Evolutionary conservation across 1,284 basidiomycete genomes (phyloP).

Genomic region (Phellinidium pouzarii): DNA sequence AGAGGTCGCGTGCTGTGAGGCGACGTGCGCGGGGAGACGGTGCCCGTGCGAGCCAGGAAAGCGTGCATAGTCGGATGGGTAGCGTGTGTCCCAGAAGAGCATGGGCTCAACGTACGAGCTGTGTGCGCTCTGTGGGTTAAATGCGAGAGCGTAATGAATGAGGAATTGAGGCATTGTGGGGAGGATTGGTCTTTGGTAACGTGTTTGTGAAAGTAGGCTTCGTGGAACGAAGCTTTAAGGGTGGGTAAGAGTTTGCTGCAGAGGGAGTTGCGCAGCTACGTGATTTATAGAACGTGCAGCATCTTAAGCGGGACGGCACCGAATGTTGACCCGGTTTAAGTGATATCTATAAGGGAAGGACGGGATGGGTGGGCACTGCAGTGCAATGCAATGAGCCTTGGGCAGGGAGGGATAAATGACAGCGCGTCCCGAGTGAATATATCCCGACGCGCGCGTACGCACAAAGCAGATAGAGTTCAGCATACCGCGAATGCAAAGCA

Average conservation of each 20-base stretch:
- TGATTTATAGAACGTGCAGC: too few species aligned
- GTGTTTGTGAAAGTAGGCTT: not conserved
- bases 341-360: not conserved
- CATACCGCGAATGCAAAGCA: not conserved
- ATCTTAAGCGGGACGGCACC: too few species aligned
- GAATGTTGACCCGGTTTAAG: too few species aligned
- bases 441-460: not conserved
- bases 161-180: slow-evolving; percentile 16
- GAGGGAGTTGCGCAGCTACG: too few species aligned
- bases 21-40: slow-evolving; percentile 28
- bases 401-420: not conserved
- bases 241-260: not conserved
- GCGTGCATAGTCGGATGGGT: slow-evolving; percentile 30
- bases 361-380: too few species aligned
- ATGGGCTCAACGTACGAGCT: slow-evolving; percentile 10
- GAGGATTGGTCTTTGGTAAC: not conserved
- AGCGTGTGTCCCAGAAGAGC: slow-evolving; percentile 44
- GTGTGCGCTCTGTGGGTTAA: slow-evolving; percentile 16
- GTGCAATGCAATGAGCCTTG: too few species aligned
- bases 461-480: not conserved
- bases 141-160: slow-evolving; percentile 16
- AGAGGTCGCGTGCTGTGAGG: slow-evolving; percentile 35
- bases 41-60: slow-evolving; percentile 25
- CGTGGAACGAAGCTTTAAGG: not conserved
- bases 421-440: not conserved